phyloP scores from a whole-genome alignment of 192 early-diverging fungal species.

The Funneliformis geosporum region DNA sequence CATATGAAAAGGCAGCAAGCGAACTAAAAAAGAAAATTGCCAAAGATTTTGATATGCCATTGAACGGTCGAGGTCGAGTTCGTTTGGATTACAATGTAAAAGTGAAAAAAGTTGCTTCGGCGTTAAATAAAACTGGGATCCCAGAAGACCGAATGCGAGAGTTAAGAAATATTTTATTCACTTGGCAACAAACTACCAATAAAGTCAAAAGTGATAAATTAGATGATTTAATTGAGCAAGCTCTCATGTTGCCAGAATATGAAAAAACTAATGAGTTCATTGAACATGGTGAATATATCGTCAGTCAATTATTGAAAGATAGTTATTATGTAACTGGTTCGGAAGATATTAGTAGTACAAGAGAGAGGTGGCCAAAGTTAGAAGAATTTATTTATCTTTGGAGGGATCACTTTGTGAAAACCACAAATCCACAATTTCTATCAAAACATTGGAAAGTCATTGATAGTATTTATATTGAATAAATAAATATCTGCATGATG shows the following conservation, averaged over 20 bases:
- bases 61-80: constrained; percentile 41
- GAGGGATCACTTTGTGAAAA: constrained; percentile 9
- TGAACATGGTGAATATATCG: constrained; percentile 6
- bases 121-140: constrained; percentile 13
- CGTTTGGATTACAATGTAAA: constrained; percentile 22
- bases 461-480: background rate
- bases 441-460: background rate
- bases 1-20: constrained; percentile 35
- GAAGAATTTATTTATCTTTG: background rate
- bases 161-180: background rate
- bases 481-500: background rate
- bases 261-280: background rate
- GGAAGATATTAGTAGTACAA: background rate
- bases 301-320: constrained; percentile 6
- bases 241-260: constrained; percentile 1
- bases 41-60: constrained; percentile 29
- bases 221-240: background rate
- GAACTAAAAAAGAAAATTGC: constrained; percentile 34
- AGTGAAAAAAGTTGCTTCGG: constrained; percentile 39
- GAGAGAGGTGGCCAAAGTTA: constrained; percentile 4
- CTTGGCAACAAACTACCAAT: background rate
- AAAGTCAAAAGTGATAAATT: background rate
- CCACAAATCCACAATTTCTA: background rate
- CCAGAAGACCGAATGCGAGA: constrained; percentile 3
- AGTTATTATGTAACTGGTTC: background rate